Percentiles rank a stretch among this genome's conserved stretches.
phyloP scores from a whole-genome alignment of 164 flowering plant species.

The Sedum album region DNA sequence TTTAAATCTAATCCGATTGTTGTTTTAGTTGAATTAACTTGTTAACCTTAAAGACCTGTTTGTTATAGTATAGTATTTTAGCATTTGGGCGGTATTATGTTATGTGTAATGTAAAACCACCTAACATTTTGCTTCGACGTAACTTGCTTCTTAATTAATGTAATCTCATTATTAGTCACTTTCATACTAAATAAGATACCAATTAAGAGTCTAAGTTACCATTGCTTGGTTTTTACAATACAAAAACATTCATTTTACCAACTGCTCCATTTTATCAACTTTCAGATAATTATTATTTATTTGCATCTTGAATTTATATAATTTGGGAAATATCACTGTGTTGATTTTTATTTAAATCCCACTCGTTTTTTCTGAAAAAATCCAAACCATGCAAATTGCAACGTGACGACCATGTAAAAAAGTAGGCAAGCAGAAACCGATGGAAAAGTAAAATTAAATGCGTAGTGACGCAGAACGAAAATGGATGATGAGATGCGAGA shows the following conservation, averaged over 20 bases:
- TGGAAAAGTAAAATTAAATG: neutral
- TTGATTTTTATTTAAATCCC: too few relatives aligned
- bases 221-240: too few relatives aligned
- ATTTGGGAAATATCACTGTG: too few relatives aligned
- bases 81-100: too few relatives aligned
- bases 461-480: neutral
- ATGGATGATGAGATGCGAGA: neutral
- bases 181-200: neutral
- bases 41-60: neutral
- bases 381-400: too few relatives aligned
- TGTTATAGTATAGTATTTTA: neutral
- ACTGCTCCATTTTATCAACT: too few relatives aligned
- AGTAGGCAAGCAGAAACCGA: too few relatives aligned
- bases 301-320: too few relatives aligned
- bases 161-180: neutral
- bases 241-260: too few relatives aligned
- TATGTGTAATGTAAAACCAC: neutral
- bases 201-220: neutral
- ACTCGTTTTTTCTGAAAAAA: too few relatives aligned
- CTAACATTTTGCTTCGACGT: neutral
- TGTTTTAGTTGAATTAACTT: neutral
- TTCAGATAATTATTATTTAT: too few relatives aligned
- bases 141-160: neutral
- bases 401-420: too few relatives aligned
- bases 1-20: neutral